Evolutionary conservation across 2,329 filamentous ascomycete genomes (phyloP), one percentile per base, ranked within the genome.

Genomic region (Xylariales sp.): DNA sequence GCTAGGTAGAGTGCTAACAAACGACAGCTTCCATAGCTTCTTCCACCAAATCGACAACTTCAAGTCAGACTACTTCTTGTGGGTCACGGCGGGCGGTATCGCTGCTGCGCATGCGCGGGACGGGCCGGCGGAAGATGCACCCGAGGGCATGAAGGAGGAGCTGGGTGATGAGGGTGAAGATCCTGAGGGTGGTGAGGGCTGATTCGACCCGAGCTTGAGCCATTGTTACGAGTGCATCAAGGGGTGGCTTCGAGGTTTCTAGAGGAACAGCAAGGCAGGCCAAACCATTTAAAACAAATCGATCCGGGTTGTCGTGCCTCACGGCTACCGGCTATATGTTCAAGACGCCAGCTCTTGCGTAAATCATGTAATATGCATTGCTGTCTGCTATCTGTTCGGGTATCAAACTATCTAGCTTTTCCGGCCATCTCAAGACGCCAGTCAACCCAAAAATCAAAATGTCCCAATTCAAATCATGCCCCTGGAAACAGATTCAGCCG

Each of bases 11-110:
- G 41, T 31, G 11, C 48, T 59, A 34, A 57, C 40, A 11, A 38
- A 1, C 5, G 10, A 11, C 51, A 87, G 83, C 12, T 89, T 89
- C 63, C 81, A 86, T 53, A 73, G 78, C 29, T 89, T 88, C 64
- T 88, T 88, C 67, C 81, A 86, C 58, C 85, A 89, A 62, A 76
- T 89, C 45, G 85, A 90, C 58, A 81, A 83, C 58, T 88, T 84
- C 65, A 76, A 76, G 49, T 78, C 76, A 9, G 78, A 82, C 52
- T 81, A 81, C 57, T 89, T 88, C 68, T 67, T 88, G 34, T 90
- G 85, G 75, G 69, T 86, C 36, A 86, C 84, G 1, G 82, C 84
- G 0, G 78, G 76, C 7, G 85, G 84, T 3, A 70, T 88, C 33
- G 65, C 76, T 28, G 81, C 76, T 5, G 78, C 81, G 0, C 73